Conservation (phyloP, 257 asterid genomes). For the Paulownia fortunei region DNA sequence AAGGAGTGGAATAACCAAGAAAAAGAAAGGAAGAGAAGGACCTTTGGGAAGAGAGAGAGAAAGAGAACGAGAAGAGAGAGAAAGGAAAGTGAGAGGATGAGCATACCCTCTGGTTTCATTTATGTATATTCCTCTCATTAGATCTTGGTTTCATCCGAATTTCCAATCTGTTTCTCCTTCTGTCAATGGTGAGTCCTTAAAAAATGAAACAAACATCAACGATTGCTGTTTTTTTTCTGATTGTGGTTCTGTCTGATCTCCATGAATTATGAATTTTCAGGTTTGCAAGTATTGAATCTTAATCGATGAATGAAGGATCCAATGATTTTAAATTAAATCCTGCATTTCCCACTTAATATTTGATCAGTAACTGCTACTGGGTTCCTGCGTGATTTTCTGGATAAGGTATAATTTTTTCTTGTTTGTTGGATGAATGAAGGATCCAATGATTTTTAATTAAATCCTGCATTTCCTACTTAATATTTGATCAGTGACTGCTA, state of each 20-base stretch:
- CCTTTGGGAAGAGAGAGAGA: conserved; percentile 46
- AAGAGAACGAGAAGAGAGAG: conserved; percentile 33
- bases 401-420: conserved; percentile 24
- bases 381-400: conserved; percentile 46
- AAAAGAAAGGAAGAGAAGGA: conserved; percentile 52
- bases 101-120: conserved; percentile 43
- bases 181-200: conserved; percentile 33
- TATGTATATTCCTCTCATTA: conserved; percentile 45
- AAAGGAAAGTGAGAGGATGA: conserved; percentile 51
- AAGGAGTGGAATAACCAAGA: conserved; percentile 68
- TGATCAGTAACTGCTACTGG: conserved; percentile 34
- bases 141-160: conserved; percentile 42
- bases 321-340: conserved; percentile 44
- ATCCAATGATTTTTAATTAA: conserved; percentile 39
- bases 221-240: conserved; percentile 14
- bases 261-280: conserved; percentile 31
- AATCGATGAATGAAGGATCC: conserved; percentile 52
- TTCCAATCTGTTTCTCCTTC: conserved; percentile 40
- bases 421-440: conserved; percentile 40
- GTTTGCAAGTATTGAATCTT: conserved; percentile 35
- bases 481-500: conserved; percentile 31
- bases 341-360: conserved; percentile 38
- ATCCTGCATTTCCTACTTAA: conserved; percentile 40
- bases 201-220: neutral
- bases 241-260: conserved; percentile 34